phyloP scores from a whole-genome alignment of 345 rosid genomes.

The Boechera divaricarpa region DNA sequence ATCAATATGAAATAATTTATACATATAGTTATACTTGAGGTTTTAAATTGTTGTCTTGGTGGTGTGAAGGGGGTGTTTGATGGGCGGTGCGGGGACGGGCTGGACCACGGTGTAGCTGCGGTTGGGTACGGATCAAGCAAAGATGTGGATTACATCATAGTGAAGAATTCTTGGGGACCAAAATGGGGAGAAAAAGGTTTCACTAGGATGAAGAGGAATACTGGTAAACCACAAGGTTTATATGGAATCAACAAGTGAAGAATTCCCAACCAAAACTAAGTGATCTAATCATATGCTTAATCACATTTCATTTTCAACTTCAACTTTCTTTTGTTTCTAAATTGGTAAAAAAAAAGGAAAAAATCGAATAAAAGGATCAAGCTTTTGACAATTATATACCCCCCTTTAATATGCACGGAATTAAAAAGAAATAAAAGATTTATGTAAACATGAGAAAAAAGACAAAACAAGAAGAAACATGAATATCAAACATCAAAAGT shows the following conservation, averaged over 20 bases:
- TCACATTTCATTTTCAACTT: too few species aligned
- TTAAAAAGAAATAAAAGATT: not conserved
- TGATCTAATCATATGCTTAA: too few species aligned
- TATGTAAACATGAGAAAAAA: not conserved
- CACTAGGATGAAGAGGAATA: constrained; percentile 50
- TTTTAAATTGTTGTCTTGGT: too few species aligned
- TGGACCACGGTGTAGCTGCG: constrained; percentile 61
- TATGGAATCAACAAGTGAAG: too few species aligned
- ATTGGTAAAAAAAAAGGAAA: not conserved
- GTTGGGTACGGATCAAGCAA: constrained; percentile 71
- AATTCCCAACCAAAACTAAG: too few species aligned
- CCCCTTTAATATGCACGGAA: constrained; percentile 12
- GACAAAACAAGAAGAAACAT: not conserved
- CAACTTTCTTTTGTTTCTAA: not conserved
- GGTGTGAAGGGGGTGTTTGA: too few species aligned
- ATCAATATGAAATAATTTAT: too few species aligned
- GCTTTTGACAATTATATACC: constrained; percentile 18
- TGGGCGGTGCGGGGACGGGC: not conserved
- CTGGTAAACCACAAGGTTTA: too few species aligned
- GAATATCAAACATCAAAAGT: constrained; percentile 24
- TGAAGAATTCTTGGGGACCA: constrained; percentile 63
- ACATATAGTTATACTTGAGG: too few species aligned
- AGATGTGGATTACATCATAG: constrained; percentile 60
- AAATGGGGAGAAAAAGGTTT: constrained; percentile 53
- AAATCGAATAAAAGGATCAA: not conserved